Conservation (phyloP, 495 filamentous ascomycete genomes). For the Saxispiralis lemnorum region DNA sequence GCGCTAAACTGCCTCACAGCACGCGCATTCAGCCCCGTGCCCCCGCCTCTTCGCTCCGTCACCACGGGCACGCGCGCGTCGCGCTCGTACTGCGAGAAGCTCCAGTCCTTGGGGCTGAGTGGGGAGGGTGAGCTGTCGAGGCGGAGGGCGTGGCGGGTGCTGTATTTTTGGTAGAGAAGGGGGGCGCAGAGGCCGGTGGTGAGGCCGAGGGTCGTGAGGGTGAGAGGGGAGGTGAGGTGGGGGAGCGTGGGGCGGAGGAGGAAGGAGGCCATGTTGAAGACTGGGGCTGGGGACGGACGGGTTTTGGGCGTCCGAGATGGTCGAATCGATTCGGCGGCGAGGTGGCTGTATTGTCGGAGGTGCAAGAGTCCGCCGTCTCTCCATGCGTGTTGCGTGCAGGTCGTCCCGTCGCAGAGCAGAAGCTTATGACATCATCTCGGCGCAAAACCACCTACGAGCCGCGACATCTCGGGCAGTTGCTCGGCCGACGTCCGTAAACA, state of each 20-base stretch:
- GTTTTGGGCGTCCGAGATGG: too few species aligned
- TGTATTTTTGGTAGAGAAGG: slow-evolving; percentile 5
- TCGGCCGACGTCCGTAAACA: too few species aligned
- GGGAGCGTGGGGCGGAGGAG: slow-evolving; percentile 14
- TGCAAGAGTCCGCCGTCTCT: background rate
- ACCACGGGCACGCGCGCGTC: slow-evolving; percentile 17
- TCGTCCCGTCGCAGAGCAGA: background rate
- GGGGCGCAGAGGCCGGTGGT: slow-evolving; percentile 4
- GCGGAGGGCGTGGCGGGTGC: slow-evolving; percentile 8
- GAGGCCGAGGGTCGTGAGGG: slow-evolving; percentile 12
- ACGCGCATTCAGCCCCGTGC: slow-evolving; percentile 12
- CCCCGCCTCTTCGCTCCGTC: background rate
- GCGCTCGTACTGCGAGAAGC: slow-evolving; percentile 17
- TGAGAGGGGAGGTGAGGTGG: slow-evolving; percentile 12
- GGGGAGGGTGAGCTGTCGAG: slow-evolving; percentile 11
- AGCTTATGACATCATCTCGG: background rate
- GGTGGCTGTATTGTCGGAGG: too few species aligned
- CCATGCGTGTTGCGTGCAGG: background rate
- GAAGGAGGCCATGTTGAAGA: slow-evolving; percentile 15
- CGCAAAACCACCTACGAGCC: too few species aligned
- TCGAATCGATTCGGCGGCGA: too few species aligned
- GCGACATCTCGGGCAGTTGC: too few species aligned
- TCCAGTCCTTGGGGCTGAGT: slow-evolving; percentile 15
- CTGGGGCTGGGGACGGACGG: background rate
- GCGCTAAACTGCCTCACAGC: slow-evolving; percentile 18